These are phyloP conservation scores for Pythium phragmitis DNA, from an alignment of 352 stramenopile species.

Conservation along the genomic window DNA sequence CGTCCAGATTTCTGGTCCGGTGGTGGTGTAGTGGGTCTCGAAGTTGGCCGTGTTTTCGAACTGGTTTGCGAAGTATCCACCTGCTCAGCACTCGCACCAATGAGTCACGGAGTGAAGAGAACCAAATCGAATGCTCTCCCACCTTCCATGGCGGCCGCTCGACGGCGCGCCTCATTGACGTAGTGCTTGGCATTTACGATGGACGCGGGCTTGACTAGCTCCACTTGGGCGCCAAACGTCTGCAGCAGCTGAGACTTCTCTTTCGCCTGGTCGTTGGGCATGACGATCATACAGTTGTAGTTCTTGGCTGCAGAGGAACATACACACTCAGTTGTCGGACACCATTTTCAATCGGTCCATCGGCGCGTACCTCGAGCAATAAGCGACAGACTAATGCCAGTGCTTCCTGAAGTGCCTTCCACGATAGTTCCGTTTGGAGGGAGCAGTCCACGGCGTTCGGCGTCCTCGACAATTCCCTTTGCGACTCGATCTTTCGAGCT, in stretches of 20 bases:
- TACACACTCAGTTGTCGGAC: background rate
- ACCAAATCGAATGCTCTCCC: background rate
- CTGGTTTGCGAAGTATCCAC: conserved; percentile 96
- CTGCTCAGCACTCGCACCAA: conserved; percentile 23
- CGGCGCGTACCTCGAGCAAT: conserved; percentile 76
- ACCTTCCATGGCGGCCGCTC: conserved; percentile 83
- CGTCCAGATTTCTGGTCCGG: conserved; percentile 95
- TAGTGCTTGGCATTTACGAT: conserved; percentile 99
- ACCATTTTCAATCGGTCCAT: background rate
- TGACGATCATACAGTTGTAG: conserved; percentile 95
- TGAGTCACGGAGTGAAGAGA: background rate
- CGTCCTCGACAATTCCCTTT: conserved; percentile 93
- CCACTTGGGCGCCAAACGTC: conserved; percentile 85
- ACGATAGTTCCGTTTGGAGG: conserved; percentile 92
- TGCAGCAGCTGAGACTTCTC: conserved; percentile 88
- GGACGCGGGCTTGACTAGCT: conserved; percentile 89
- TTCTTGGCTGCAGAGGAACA: conserved; percentile 63
- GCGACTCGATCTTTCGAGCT: conserved; percentile 98
- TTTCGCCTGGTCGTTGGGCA: conserved; percentile 96
- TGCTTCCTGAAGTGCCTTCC: conserved; percentile 97
- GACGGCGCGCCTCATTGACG: conserved; percentile 93
- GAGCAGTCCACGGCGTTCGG: conserved; percentile 88
- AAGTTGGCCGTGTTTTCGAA: conserved; percentile 98
- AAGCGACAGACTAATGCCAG: conserved; percentile 95
- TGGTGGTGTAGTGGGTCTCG: conserved; percentile 92